A percentile compares a stretch with the other conserved stretches of the same genome.
These are phyloP conservation scores for Penicillium corylophilum DNA, from an alignment of 2,329 filamentous ascomycete genomes.

Conservation along the genomic window DNA sequence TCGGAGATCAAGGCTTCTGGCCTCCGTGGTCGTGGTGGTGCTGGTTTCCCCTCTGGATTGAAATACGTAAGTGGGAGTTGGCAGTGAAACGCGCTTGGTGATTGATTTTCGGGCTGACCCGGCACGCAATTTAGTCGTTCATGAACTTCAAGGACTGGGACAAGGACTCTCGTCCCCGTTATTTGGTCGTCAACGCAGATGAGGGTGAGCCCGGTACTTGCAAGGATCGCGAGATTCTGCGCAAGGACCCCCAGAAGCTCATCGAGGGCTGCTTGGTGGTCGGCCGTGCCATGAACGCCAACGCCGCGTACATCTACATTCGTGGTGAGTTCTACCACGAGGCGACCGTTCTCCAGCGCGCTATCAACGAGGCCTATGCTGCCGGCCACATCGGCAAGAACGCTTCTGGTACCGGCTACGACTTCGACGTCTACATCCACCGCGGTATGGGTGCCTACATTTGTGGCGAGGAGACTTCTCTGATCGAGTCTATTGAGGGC, in stretches of 20 bases:
- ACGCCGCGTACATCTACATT: slow-evolving; percentile 98
- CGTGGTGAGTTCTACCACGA: slow-evolving; percentile 98
- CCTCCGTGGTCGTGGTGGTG: slow-evolving; percentile 90
- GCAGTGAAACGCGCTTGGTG: slow-evolving; percentile 1
- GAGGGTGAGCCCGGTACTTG: slow-evolving; percentile 98
- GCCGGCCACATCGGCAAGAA: slow-evolving; percentile 97
- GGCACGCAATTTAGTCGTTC: slow-evolving; percentile 68
- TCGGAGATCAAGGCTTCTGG: slow-evolving; percentile 96
- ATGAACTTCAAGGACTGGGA: slow-evolving; percentile 99
- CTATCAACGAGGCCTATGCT: slow-evolving; percentile 96
- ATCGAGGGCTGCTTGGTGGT: slow-evolving; percentile 95
- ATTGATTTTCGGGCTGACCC: slow-evolving; percentile 11
- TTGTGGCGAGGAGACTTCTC: slow-evolving; percentile 94
- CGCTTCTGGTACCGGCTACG: slow-evolving; percentile 92
- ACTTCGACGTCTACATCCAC: slow-evolving; percentile 96
- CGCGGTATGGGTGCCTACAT: slow-evolving; percentile 97
- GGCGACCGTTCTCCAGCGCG: slow-evolving; percentile 85
- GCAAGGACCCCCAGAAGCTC: slow-evolving; percentile 99
- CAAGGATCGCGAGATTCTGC: slow-evolving; percentile 99
- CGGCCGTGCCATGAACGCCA: slow-evolving; percentile 97
- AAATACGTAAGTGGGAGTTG: slow-evolving; percentile 80
- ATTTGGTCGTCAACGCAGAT: slow-evolving; percentile 96
- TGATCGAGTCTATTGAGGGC: slow-evolving; percentile 97
- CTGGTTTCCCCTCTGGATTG: slow-evolving; percentile 94
- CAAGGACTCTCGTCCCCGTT: slow-evolving; percentile 92